Conservation (phyloP, 352 stramenopile genomes). For the Blastocystis sp. region DNA sequence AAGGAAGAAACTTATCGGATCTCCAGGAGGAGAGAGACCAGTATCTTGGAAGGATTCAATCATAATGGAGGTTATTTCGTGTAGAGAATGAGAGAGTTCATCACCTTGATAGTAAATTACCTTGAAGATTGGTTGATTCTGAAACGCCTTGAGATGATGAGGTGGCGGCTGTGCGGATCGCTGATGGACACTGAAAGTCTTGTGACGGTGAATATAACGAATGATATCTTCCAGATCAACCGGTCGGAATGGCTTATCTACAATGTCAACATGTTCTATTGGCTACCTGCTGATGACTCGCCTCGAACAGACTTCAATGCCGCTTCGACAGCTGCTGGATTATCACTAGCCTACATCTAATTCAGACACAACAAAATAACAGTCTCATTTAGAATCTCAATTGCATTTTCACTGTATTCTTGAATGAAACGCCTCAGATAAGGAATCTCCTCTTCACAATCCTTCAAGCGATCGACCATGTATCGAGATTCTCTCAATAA, state of each 20-base stretch:
- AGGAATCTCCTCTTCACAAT: conserved; percentile 40
- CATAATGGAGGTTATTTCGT: background rate
- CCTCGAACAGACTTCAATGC: background rate
- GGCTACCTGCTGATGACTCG: background rate
- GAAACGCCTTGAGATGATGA: background rate
- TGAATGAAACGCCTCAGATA: conserved; percentile 49
- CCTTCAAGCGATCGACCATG: conserved; percentile 22
- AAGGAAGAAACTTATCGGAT: conserved; percentile 16
- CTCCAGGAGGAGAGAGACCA: background rate
- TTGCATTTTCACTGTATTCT: conserved; percentile 42
- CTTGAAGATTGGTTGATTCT: background rate
- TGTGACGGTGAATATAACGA: conserved; percentile 16
- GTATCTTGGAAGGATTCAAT: background rate
- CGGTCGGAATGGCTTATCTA: background rate
- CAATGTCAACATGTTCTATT: background rate
- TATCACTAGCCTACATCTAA: background rate
- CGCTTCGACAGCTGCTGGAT: background rate
- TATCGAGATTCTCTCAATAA: background rate
- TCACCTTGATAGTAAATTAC: conserved; percentile 21
- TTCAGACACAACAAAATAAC: background rate
- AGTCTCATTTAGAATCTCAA: background rate
- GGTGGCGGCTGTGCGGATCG: background rate
- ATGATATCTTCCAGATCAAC: conserved; percentile 37
- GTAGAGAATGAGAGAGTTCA: background rate
- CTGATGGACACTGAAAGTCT: conserved; percentile 9